Base-by-base conservation (phyloP, 1,284 basidiomycete species). In the Vanrija sp. region DNA sequence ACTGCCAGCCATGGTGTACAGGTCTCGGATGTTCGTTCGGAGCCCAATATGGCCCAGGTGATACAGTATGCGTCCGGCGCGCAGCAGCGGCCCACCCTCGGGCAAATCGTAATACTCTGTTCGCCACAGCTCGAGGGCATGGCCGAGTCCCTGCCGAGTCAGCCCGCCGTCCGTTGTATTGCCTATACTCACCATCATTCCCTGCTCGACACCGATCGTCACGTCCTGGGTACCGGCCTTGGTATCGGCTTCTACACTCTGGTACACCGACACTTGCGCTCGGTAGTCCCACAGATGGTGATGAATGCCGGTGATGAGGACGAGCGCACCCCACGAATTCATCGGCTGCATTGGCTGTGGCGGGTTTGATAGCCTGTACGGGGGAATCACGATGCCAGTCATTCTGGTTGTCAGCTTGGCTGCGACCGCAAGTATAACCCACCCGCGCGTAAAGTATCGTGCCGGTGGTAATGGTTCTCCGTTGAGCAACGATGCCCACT, bases 251-350 rank as follows among this genome's bases (percentile, higher is more conserved):
- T 34, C 34, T 15, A 34, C 21, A 55, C 52, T 19, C 40, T 55
- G 45, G 49, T 61, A 58, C 25, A 60, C 52, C 26, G 56, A 53
- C 5, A 66, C 44, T 42, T 66, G 62, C 3, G 62, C 54, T 9
- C 63, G 53, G 29, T 61, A 66, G 46, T 64, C 62, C 34, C 43
- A 51, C 28, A 66, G 57, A 44, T 66, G 63, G 25, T 64, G 65
- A 44, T 66, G 58, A 14, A 66, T 51, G 14, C 63, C 59, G 15
- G 51, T 58, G 16, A 62, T 54, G 38, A 62, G 38, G 28, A 57
- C 46, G 14, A 64, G 26, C 5, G 62, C 54, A 0, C 55, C 58
- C 39, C 62, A 60, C 16, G 57, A 51, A 49, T 62, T 64, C 25
- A 64, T 52, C 18, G 46, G 40, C 43, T 52, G 49, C 39, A 58